phyloP scores from a whole-genome alignment of 2,329 filamentous ascomycete species.

The Stagonosporopsis cucurbitacearum region DNA sequence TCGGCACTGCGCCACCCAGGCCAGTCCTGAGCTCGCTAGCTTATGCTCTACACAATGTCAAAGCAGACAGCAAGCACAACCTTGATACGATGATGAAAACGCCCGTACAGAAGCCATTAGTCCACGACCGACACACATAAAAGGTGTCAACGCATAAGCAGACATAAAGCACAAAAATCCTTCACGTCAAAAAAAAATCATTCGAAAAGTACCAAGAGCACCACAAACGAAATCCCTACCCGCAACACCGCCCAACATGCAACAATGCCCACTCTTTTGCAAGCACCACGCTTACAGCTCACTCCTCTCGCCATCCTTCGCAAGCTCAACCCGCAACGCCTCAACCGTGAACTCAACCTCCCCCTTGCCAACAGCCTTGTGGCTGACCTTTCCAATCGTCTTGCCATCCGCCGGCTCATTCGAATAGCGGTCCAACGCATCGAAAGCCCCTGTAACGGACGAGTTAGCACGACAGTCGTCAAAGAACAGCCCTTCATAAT shows the following conservation, averaged over 20 bases:
- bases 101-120: too few relatives aligned
- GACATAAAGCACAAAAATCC: background rate
- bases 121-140: too few relatives aligned
- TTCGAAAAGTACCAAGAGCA: background rate
- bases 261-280: background rate
- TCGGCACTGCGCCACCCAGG: too few relatives aligned
- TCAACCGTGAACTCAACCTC: conserved; percentile 43
- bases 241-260: background rate
- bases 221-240: background rate
- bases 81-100: too few relatives aligned
- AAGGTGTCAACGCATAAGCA: too few relatives aligned
- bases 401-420: conserved; percentile 39
- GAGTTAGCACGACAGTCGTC: conserved; percentile 26
- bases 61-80: too few relatives aligned
- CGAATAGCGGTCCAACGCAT: conserved; percentile 41
- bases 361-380: conserved; percentile 31
- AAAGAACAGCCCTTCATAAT: too few relatives aligned
- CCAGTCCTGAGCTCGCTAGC: too few relatives aligned
- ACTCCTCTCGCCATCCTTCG: conserved; percentile 23
- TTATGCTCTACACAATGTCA: background rate
- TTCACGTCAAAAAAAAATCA: background rate
- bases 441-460: conserved; percentile 31
- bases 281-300: conserved; percentile 34
- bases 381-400: conserved; percentile 37
- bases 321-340: conserved; percentile 34